phyloP scores from a whole-genome alignment of 306 rosid species.

The Fragaria nilgerrensis region DNA sequence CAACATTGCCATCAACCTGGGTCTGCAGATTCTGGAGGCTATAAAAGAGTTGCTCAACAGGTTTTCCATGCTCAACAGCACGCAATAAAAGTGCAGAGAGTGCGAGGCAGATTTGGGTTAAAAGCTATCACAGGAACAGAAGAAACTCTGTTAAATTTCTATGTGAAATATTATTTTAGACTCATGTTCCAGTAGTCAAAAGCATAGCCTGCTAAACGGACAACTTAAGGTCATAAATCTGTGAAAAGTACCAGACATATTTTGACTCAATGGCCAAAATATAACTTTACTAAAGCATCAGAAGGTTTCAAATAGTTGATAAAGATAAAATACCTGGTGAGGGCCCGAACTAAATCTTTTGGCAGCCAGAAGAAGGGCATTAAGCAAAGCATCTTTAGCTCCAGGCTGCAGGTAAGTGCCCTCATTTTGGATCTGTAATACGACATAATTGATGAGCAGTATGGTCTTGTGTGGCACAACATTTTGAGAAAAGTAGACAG shows the following conservation, averaged over 20 bases:
- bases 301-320: constrained; percentile 1
- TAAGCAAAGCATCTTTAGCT: constrained; percentile 80
- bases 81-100: constrained; percentile 85
- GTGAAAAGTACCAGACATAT: not conserved
- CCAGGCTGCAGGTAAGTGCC: constrained; percentile 59
- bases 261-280: not conserved
- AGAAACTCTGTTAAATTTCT: not conserved
- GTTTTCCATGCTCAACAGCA: constrained; percentile 75
- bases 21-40: constrained; percentile 81
- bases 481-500: not conserved
- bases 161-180: not conserved
- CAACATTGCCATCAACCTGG: constrained; percentile 66
- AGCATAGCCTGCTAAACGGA: not conserved
- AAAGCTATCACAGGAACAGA: constrained; percentile 60
- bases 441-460: not conserved
- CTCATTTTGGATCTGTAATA: constrained; percentile 81
- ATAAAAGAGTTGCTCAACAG: constrained; percentile 87
- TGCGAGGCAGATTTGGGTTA: constrained; percentile 95
- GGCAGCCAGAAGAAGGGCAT: constrained; percentile 89
- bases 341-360: constrained; percentile 81
- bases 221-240: constrained; percentile 1
- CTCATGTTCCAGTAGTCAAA: not conserved
- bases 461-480: constrained; percentile 1
- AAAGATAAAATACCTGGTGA: constrained; percentile 61
- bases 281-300: not conserved